Conservation (phyloP, 441 rosid genomes). For the Omphalea diandra region DNA sequence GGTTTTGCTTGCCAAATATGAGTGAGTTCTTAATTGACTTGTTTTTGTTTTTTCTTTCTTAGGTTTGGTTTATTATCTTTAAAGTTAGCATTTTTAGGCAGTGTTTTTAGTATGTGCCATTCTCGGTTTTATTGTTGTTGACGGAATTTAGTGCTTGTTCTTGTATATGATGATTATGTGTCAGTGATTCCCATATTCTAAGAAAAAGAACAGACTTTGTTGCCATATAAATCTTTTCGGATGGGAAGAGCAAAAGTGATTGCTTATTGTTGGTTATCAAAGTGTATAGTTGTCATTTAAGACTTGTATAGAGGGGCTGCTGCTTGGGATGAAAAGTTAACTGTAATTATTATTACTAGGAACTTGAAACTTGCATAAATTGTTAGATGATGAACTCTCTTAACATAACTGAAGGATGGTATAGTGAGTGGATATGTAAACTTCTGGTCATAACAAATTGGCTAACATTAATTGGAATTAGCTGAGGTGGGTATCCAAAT, state of each 20-base stretch:
- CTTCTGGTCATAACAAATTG: background rate
- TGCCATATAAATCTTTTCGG: background rate
- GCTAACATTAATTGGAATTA: background rate
- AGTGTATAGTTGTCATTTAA: background rate
- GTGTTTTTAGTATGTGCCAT: background rate
- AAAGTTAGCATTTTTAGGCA: background rate
- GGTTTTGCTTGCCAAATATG: constrained; percentile 75
- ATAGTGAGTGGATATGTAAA: background rate
- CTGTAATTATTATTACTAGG: background rate
- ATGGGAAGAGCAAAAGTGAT: background rate
- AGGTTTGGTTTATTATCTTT: background rate
- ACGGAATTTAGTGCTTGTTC: constrained; percentile 1
- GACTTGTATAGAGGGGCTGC: background rate
- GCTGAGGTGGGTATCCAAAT: background rate
- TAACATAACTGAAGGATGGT: background rate
- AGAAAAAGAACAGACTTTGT: background rate
- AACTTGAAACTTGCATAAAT: background rate
- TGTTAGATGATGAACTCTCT: background rate
- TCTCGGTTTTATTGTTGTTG: background rate
- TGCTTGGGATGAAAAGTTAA: background rate
- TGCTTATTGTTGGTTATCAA: background rate
- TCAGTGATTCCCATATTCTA: background rate
- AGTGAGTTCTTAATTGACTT: constrained; percentile 33
- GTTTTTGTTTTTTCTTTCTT: background rate
- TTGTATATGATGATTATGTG: background rate